Percentiles rank a stretch among this genome's conserved stretches.
These are phyloP conservation scores for Yarrowia deformans DNA, from an alignment of 805 yeast genomes.

Conservation along the genomic window DNA sequence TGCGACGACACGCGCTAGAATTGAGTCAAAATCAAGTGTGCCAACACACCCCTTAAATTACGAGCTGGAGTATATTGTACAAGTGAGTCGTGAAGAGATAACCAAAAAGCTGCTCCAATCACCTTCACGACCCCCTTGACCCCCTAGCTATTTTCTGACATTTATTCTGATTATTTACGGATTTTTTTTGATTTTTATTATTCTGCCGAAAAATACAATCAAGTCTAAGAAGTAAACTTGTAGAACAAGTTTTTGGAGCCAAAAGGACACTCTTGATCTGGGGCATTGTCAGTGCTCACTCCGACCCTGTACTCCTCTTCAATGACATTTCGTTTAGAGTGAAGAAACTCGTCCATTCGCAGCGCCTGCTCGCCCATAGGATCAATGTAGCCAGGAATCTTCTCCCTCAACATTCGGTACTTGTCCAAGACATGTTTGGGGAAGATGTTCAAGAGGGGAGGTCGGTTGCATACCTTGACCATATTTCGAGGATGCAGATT, in stretches of 20 bases:
- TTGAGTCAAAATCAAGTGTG: too few species aligned
- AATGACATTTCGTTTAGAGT: neutral
- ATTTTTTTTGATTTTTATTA: too few species aligned
- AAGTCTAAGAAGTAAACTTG: neutral
- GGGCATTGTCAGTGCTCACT: neutral
- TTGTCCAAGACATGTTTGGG: neutral
- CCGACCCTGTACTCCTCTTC: constrained; percentile 18
- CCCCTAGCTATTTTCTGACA: too few species aligned
- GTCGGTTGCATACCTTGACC: constrained; percentile 24
- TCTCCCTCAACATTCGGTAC: neutral
- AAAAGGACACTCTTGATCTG: constrained; percentile 26
- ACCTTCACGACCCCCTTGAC: too few species aligned
- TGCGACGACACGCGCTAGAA: too few species aligned
- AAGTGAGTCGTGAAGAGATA: too few species aligned
- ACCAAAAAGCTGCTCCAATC: too few species aligned
- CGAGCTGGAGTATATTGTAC: too few species aligned
- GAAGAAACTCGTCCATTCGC: constrained; percentile 5
- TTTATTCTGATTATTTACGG: too few species aligned
- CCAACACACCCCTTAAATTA: too few species aligned
- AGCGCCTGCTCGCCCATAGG: neutral
- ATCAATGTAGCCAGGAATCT: neutral
- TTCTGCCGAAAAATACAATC: too few species aligned
- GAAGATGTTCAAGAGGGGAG: neutral
- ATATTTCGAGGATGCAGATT: neutral
- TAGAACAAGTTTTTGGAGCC: constrained; percentile 22